Base-by-base conservation (phyloP, 2,329 filamentous ascomycete genomes). In the Scedosporium minutisporum region DNA sequence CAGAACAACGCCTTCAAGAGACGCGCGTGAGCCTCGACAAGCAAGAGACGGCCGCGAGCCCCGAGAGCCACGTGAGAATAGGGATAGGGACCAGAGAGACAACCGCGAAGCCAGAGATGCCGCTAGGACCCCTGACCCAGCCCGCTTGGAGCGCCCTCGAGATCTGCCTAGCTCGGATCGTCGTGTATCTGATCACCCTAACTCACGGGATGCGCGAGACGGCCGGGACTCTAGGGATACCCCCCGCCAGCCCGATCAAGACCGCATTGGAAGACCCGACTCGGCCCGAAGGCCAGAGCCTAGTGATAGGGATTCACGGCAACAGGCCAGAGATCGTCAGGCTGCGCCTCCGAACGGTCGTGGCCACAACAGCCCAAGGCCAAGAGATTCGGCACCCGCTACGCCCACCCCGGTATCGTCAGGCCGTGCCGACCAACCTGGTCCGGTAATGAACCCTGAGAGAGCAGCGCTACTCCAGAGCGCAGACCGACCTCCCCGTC, bases 361-460 rank as follows among this genome's bases (percentile, higher is more conserved):
- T 25, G 65, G 58, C 62, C 67, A 61, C 66, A 73, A 60, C 69
- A 74, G 59, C 65, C 64, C 41, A 27, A 63, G 21, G 59, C 61
- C 38, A 21, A 62, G 27, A 63, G 70, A 76, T 7, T 64, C 68
- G 2, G 63, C 70, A 18, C 65, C 69, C n/a, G 64, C 68, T 14
- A 53, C 63, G 9, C 65, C 71, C 33, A 61, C 72, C n/a, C 69
- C 75, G 14, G 66, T 73, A 10, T 66, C 73, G 44, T 65, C 69
- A 1, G 66, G 72, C 42, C 64, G 63, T 14, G 33, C 65, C 42
- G 62, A 71, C 4, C 55, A 67, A 3, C 69, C 73, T 18, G 82
- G 81, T 10, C 80, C 81, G 6, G 73, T 75, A 7, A 80, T 85
- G 67, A 84, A 85, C 64, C 82, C 83, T 1, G 81, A 83, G 60